Conservation (phyloP, 352 stramenopile species). For the Pythium coloratum region DNA sequence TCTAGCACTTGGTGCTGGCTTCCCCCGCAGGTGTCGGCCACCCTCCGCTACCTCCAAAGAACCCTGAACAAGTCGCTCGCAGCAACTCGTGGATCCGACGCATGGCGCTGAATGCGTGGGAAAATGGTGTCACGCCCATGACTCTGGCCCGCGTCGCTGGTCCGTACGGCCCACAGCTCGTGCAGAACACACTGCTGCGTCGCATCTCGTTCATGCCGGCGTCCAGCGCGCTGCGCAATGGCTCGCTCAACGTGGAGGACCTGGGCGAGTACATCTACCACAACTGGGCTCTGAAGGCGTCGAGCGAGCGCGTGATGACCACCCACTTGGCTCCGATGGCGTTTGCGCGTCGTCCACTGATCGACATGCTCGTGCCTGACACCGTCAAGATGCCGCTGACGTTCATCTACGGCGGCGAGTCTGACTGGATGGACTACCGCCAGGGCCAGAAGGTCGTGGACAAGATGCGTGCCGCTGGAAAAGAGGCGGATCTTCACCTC, state of each 20-base stretch:
- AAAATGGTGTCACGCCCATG: constrained; percentile 75
- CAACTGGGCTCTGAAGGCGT: constrained; percentile 82
- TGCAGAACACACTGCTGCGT: constrained; percentile 59
- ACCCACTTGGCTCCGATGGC: constrained; percentile 76
- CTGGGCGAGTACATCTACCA: constrained; percentile 83
- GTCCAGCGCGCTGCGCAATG: constrained; percentile 66
- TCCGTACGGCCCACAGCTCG: constrained; percentile 76
- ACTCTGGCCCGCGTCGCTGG: constrained; percentile 66
- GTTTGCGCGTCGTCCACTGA: constrained; percentile 62
- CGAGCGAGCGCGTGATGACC: constrained; percentile 69
- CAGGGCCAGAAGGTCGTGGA: constrained; percentile 67
- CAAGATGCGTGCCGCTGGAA: constrained; percentile 36
- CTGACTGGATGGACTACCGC: constrained; percentile 87
- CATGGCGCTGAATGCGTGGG: constrained; percentile 58
- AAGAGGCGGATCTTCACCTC: constrained; percentile 49
- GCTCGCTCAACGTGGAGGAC: constrained; percentile 57
- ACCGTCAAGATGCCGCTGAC: constrained; percentile 75
- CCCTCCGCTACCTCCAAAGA: constrained; percentile 43
- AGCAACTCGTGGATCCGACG: constrained; percentile 57
- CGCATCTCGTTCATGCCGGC: constrained; percentile 79
- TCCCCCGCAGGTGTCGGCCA: constrained; percentile 71
- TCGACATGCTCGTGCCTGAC: constrained; percentile 58
- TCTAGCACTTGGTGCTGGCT: constrained; percentile 73
- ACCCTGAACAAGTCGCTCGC: constrained; percentile 37
- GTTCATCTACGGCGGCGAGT: constrained; percentile 80